These are phyloP conservation scores for Aspergillus leporis DNA, from an alignment of 495 filamentous ascomycete species.

Conservation along the genomic window DNA sequence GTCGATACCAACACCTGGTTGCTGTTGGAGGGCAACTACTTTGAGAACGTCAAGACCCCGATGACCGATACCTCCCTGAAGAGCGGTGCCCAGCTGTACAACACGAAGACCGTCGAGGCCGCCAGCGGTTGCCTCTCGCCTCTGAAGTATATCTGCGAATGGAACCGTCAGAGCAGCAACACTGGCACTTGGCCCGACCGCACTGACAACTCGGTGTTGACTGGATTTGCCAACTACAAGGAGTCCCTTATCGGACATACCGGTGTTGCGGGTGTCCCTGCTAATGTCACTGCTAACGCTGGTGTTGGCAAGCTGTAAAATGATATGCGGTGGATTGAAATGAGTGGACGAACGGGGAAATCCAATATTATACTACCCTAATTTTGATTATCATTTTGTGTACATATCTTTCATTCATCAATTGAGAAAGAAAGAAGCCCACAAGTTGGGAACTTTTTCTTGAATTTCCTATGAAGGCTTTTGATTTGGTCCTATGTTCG, in stretches of 20 bases:
- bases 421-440: too few relatives aligned
- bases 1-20: conserved; percentile 5
- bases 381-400: too few relatives aligned
- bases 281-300: not conserved
- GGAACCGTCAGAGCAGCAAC: not conserved
- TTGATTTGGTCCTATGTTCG: too few relatives aligned
- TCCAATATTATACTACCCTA: too few relatives aligned
- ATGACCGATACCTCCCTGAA: not conserved
- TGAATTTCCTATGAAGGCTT: too few relatives aligned
- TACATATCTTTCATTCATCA: too few relatives aligned
- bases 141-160: not conserved
- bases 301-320: not conserved
- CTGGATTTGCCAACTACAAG: not conserved
- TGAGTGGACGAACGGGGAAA: too few relatives aligned
- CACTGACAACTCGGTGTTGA: not conserved
- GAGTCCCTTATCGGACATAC: not conserved
- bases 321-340: not conserved
- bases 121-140: not conserved
- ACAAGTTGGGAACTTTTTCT: too few relatives aligned
- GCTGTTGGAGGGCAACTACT: conserved; percentile 18
- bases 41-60: conserved; percentile 5
- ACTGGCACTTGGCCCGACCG: conserved; percentile 1
- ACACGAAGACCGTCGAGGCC: not conserved
- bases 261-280: not conserved
- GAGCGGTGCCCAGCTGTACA: not conserved